Evolutionary conservation across 2,329 filamentous ascomycete species (phyloP), one percentile per base, ranked within the genome.

Genomic region (Curvularia verruculosa): DNA sequence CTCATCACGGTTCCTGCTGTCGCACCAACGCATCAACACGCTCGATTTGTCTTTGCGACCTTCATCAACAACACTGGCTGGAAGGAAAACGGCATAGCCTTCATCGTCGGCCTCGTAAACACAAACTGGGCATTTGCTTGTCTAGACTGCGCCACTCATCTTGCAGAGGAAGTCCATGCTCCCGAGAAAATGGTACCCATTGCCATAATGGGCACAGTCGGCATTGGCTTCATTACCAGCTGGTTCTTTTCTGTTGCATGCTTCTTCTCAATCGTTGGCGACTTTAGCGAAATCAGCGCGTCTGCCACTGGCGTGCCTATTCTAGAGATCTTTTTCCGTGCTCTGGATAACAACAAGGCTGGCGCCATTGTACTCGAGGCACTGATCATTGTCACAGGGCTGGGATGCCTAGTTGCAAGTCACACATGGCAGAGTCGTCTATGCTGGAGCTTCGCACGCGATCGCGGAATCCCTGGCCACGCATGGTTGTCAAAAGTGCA

Each of bases 21-120:
- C 19, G 77, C 79, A 6, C 77, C 78, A 1, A 76, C 75, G 1
- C 78, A 81, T 58, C 75, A 81, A 52, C 70, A 75, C 34, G 78
- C 80, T 51, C 72, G 76, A 21, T 83, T 83, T 66, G 82, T 84
- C 60, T 84, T 83, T 62, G 77, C 79, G 0, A 81, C 77, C 37
- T 83, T 83, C 62, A 78, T 80, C 71, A 84, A 83, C 68, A 79
- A 79, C 57, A 83, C 80, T 0, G 82, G 79, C 21, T 83, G 80
- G 81, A 54, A 64, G 9, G 69, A 76, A 43, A 74, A 76, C 56
- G 81, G 80, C 21, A 79, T 84, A 43, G 80, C 80, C 19, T 83
- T 83, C 69, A 79, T 84, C 43, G 79, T 82, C 49, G 82, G 82
- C 28, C 73, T 83, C 5, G 79, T 83, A 55, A 82, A 81, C 61